phyloP scores from a whole-genome alignment of 495 filamentous ascomycete species.

The Penicillium robsamsonii region DNA sequence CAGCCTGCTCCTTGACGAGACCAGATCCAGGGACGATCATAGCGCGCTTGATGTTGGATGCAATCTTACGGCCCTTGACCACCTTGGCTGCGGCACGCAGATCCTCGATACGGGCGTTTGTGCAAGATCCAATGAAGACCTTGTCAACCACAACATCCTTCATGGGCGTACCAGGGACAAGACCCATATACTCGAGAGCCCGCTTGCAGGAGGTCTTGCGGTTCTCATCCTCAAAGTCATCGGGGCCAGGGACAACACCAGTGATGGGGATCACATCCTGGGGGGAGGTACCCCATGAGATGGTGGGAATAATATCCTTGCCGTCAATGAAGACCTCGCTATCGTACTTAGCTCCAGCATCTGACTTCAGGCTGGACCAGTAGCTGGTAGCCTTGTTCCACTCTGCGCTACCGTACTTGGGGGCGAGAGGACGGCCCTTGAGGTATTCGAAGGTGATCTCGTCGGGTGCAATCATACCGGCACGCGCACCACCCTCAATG shows the following conservation, averaged over 20 bases:
- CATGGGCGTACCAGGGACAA: slow-evolving; percentile 80
- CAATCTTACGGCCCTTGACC: slow-evolving; percentile 81
- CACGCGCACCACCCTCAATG: slow-evolving; percentile 94
- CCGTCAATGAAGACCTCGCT: slow-evolving; percentile 81
- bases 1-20: slow-evolving; percentile 89
- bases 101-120: slow-evolving; percentile 96
- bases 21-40: slow-evolving; percentile 97
- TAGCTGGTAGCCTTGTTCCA: slow-evolving; percentile 88
- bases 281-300: slow-evolving; percentile 96
- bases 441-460: slow-evolving; percentile 94
- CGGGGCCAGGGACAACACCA: slow-evolving; percentile 82
- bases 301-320: slow-evolving; percentile 88
- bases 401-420: slow-evolving; percentile 75
- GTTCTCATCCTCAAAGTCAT: slow-evolving; percentile 72
- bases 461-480: slow-evolving; percentile 95
- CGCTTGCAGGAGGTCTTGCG: slow-evolving; percentile 76
- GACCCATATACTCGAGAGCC: slow-evolving; percentile 94
- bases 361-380: slow-evolving; percentile 84
- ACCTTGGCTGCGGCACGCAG: slow-evolving; percentile 82
- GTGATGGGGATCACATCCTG: slow-evolving; percentile 95
- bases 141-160: slow-evolving; percentile 90
- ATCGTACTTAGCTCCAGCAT: slow-evolving; percentile 83
- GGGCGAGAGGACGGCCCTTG: slow-evolving; percentile 83
- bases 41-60: slow-evolving; percentile 82
- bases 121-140: slow-evolving; percentile 98